Base-by-base conservation (phyloP, 192 early-diverging fungal genomes). In the Backusella mclennaniae region DNA sequence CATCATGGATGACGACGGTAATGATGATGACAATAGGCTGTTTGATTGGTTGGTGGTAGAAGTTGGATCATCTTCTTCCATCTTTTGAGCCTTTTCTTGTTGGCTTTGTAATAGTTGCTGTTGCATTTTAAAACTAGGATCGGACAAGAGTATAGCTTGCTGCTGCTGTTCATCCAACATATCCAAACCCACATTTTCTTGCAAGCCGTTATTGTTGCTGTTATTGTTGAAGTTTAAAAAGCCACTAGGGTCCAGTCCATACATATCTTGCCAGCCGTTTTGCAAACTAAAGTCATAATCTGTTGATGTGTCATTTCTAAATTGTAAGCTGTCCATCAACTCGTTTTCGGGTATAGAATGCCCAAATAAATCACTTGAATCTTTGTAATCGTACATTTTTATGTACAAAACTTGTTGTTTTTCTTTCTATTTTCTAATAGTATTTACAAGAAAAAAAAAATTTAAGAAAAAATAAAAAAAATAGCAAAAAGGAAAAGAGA, bases 141-240 rank as follows among this genome's bases (percentile, higher is more conserved):
- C 76, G 44, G 76, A 77, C 21, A 77, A 41, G 23, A 77, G 69
- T 66, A 77, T 77, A 21, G 49, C 68, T 21, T 77, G 76, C 4
- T 72, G 70, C n/a, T 72, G 56, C 4, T 63, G 56, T 29, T 63
- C 56, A 63, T 63, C 56, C 56, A 63, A 63, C 56, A 63, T 63
- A 63, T 63, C 56, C 23, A 63, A 63, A 26, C 56, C 56, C 11
- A 29, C 12, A 29, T 63, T 49, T 49, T 49, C 46, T 49, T 49
- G 46, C 6, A n/a, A 29, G 12, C 53, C 23, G 11, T 63, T 63
- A 11, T 26, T 63, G 12, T 29, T 63, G 3, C 12, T 63, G 23
- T 63, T 63, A 29, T 63, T 63, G 56, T 14, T 63, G 21, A 23
- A 29, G 56, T 63, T 63, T 63, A 63, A 63, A 63, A 63, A 63